These are phyloP conservation scores for barrel medic (Medicago truncatula) DNA, from an alignment of 306 rosid genomes.

Conservation along the genomic window MtrunA17r5.0-ANR NC_053043.1:14806001-14806500, in stretches of 20 bases:
- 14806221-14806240: constrained; percentile 1
- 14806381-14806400: constrained; percentile 65
- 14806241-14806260: constrained; percentile 47
- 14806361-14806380: constrained; percentile 40
- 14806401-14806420: constrained; percentile 70
- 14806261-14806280: constrained; percentile 73
- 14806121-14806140: constrained; percentile 27
- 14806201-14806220: constrained; percentile 38
- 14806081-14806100: constrained; percentile 56
- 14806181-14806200: constrained; percentile 41
- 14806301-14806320: constrained; percentile 42
- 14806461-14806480: constrained; percentile 53
- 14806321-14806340: neutral
- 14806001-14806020: constrained; percentile 1
- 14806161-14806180: neutral
- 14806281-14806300: constrained; percentile 76
- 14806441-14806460: constrained; percentile 59
- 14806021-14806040: constrained; percentile 33
- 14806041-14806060: constrained; percentile 27
- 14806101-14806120: constrained; percentile 43
- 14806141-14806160: constrained; percentile 45
- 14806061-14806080: constrained; percentile 39
- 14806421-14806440: constrained; percentile 78
- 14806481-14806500: constrained; percentile 47
- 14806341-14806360: constrained; percentile 43